These are phyloP conservation scores for Malania oleifera DNA, from an alignment of 164 flowering plant species.

Conservation along the genomic window DNA sequence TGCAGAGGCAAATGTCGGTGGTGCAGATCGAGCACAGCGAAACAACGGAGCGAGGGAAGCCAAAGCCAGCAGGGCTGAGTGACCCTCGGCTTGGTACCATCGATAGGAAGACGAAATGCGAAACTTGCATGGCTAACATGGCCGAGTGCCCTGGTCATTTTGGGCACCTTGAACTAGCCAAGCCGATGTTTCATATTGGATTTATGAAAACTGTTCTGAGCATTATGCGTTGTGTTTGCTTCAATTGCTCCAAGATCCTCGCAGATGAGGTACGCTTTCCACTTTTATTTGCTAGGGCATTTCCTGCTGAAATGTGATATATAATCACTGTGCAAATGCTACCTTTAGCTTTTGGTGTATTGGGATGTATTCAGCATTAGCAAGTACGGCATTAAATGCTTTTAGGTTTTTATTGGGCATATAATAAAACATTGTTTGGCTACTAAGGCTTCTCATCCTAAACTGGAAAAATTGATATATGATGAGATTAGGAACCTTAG, in stretches of 20 bases:
- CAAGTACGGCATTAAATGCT: too few relatives aligned
- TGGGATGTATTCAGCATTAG: too few relatives aligned
- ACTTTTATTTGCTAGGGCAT: too few relatives aligned
- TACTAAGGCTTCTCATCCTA: too few relatives aligned
- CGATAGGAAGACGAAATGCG: slow-evolving; percentile 93
- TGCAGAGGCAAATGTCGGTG: slow-evolving; percentile 99
- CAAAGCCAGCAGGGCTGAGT: slow-evolving; percentile 79
- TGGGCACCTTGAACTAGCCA: slow-evolving; percentile 96
- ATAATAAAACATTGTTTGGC: too few relatives aligned
- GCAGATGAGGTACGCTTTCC: slow-evolving; percentile 71
- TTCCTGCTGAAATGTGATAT: too few relatives aligned
- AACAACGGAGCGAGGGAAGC: slow-evolving; percentile 94
- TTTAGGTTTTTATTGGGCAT: too few relatives aligned
- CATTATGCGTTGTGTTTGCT: slow-evolving; percentile 90
- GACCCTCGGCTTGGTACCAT: slow-evolving; percentile 91
- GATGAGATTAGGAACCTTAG: too few relatives aligned
- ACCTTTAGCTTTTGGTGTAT: too few relatives aligned
- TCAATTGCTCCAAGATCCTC: slow-evolving; percentile 92
- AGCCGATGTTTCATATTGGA: slow-evolving; percentile 97
- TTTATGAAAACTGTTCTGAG: slow-evolving; percentile 85
- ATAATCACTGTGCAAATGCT: too few relatives aligned
- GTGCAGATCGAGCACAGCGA: slow-evolving; percentile 90
- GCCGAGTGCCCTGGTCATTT: slow-evolving; percentile 99
- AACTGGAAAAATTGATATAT: too few relatives aligned
- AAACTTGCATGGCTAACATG: slow-evolving; percentile 95